Base-by-base conservation (phyloP, 768 basidiomycete species). In the Leucocoprinus leucothites region DNA sequence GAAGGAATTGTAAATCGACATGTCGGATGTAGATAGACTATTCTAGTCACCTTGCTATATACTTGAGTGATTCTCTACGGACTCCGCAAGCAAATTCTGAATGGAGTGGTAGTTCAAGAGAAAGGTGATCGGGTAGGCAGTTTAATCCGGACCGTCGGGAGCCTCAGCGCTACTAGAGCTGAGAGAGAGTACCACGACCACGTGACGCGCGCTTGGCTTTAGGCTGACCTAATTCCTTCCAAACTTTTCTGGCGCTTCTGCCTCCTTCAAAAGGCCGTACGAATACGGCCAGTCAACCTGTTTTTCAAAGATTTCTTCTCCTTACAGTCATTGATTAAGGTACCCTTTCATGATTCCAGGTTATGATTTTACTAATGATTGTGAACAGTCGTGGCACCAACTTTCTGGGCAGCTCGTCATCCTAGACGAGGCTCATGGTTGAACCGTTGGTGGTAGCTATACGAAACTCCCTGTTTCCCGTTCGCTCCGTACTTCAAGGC, bases 371-470 rank as follows among this genome's bases (percentile, higher is more conserved):
- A 21, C 18, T 11, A 16, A 44, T 44, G 41, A 18, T 43, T n/a
- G 43, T 21, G 14, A 21, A 19, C 14, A 16, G 7, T 40, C 16
- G 6, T 46, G 48, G 53, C n/a, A 42, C 22, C 36, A 47, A 58
- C 44, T 48, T 53, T 52, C 53, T 53, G 47, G 57, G 47, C 57
- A 45, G 59, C 65, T 63, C 66, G 63, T 67, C 60, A 45, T 18
- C 6, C 40, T 41, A 43, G 62, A 57, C 63, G 62, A 59, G 50
- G 65, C 58, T 69, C 74, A 86, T 86, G 84, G 75, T 86, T 63
- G 83, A 87, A 74, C 81, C 82, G 64, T 70, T 86, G 60, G 77
- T 79, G 56, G 74, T 79, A 42, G 76, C 77, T 67, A 70, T 84
- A 60, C 67, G 80, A 68, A 76, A 74, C 67, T 71, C 78, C 48